Conservation (phyloP, 2,329 filamentous ascomycete species). For the Claviceps cyperi region DNA sequence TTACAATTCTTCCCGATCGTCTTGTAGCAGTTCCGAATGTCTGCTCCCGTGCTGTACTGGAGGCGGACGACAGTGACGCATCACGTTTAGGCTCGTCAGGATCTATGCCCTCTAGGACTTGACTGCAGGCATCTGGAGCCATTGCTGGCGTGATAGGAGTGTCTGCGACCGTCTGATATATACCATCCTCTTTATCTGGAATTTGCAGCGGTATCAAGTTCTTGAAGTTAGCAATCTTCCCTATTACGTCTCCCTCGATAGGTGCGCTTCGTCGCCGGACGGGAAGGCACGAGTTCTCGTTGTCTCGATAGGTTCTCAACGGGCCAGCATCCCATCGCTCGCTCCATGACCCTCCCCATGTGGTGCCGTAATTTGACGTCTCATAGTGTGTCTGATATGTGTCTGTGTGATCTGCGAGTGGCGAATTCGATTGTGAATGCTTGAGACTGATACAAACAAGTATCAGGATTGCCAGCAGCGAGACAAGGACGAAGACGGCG, state of each 20-base stretch:
- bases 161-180: neutral
- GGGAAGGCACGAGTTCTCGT: slow-evolving; percentile 11
- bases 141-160: neutral
- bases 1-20: slow-evolving; percentile 5
- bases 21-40: slow-evolving; percentile 7
- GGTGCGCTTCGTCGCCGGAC: slow-evolving; percentile 15
- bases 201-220: slow-evolving; percentile 2
- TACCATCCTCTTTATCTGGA: neutral
- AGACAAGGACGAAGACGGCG: slow-evolving; percentile 19
- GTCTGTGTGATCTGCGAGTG: neutral
- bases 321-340: slow-evolving; percentile 6
- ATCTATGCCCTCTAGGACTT: neutral
- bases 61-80: slow-evolving; percentile 10
- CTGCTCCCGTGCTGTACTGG: slow-evolving; percentile 12
- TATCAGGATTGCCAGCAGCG: slow-evolving; percentile 18
- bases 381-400: too few species aligned
- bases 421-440: slow-evolving; percentile 2
- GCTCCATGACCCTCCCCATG: slow-evolving; percentile 9
- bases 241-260: slow-evolving; percentile 12
- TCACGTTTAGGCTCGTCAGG: neutral
- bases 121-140: neutral
- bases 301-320: slow-evolving; percentile 8
- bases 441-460: slow-evolving; percentile 14
- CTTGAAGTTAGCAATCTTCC: slow-evolving; percentile 11
- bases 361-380: slow-evolving; percentile 1